These are phyloP conservation scores for Calonectria naviculata DNA, from an alignment of 2,329 filamentous ascomycete genomes.

Conservation along the genomic window DNA sequence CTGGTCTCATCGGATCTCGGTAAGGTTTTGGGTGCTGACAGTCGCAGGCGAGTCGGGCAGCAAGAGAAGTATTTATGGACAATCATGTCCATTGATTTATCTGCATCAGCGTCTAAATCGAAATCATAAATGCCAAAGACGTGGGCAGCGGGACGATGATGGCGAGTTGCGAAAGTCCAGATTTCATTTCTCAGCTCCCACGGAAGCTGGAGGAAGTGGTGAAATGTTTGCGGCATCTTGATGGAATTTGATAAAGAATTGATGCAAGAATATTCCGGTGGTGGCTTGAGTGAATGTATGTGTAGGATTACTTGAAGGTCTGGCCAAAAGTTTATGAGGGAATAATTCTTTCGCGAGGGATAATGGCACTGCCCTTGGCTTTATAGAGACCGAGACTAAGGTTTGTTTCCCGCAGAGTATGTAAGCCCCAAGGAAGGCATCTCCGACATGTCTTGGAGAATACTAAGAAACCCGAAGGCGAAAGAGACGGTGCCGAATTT, in stretches of 20 bases:
- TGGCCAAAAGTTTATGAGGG: not conserved
- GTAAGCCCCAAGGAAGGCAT: too few relatives aligned
- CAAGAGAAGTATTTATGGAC: not conserved
- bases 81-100: not conserved
- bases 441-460: too few relatives aligned
- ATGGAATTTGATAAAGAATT: not conserved
- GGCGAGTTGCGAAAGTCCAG: conserved; percentile 3
- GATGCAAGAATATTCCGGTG: not conserved
- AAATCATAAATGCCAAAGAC: not conserved
- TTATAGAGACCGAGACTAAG: not conserved
- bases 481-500: too few relatives aligned
- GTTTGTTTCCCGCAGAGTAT: not conserved
- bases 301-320: not conserved
- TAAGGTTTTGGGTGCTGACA: not conserved
- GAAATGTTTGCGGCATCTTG: conserved; percentile 4
- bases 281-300: not conserved
- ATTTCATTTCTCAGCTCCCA: conserved; percentile 16
- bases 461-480: too few relatives aligned
- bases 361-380: not conserved
- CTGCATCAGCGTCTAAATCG: not conserved
- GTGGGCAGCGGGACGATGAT: conserved; percentile 5
- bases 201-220: not conserved
- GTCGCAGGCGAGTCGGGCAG: not conserved
- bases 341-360: not conserved
- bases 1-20: not conserved